Evolutionary conservation across 805 yeast genomes (phyloP).

Genomic region (Clavispora santaluciae): DNA sequence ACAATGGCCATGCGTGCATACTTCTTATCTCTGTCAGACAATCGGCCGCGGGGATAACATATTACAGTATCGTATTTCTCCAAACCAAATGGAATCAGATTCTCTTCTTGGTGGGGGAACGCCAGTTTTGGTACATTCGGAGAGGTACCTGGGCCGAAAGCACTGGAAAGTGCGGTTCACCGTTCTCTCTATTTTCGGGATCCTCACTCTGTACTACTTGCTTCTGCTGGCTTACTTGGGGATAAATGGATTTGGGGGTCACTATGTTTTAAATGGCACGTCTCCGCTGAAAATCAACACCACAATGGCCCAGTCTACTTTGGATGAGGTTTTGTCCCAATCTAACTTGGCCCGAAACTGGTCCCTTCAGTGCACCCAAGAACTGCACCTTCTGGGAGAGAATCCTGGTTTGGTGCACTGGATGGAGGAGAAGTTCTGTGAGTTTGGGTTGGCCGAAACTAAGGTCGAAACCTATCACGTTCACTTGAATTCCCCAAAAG

Average conservation of each 20-base stretch:
- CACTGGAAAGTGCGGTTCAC: slow-evolving; percentile 4
- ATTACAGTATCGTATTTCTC: too few relatives aligned
- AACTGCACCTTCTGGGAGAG: slow-evolving; percentile 6
- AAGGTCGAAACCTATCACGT: slow-evolving; percentile 7
- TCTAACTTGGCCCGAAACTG: slow-evolving; percentile 7
- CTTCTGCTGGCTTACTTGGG: background rate
- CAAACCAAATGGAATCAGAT: background rate
- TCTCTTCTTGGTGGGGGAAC: background rate
- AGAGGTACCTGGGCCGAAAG: background rate
- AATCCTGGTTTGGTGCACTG: slow-evolving; percentile 3
- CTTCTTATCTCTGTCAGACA: background rate
- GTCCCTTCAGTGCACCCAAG: slow-evolving; percentile 6
- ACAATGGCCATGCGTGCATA: too few relatives aligned
- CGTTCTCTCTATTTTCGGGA: slow-evolving; percentile 2
- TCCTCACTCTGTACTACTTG: background rate
- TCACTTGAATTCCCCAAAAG: slow-evolving; percentile 5
- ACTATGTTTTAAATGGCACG: slow-evolving; percentile 1
- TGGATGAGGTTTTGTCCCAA: slow-evolving; percentile 1
- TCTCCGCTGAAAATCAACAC: slow-evolving; percentile 2
- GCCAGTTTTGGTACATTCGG: background rate
- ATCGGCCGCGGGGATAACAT: too few relatives aligned
- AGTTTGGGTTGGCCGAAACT: slow-evolving; percentile 5
- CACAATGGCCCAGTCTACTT: slow-evolving; percentile 1
- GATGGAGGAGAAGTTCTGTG: slow-evolving; percentile 5
- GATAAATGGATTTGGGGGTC: background rate